Evolutionary conservation across 768 basidiomycete genomes (phyloP).

Genomic region (Termitomyces sp.): DNA sequence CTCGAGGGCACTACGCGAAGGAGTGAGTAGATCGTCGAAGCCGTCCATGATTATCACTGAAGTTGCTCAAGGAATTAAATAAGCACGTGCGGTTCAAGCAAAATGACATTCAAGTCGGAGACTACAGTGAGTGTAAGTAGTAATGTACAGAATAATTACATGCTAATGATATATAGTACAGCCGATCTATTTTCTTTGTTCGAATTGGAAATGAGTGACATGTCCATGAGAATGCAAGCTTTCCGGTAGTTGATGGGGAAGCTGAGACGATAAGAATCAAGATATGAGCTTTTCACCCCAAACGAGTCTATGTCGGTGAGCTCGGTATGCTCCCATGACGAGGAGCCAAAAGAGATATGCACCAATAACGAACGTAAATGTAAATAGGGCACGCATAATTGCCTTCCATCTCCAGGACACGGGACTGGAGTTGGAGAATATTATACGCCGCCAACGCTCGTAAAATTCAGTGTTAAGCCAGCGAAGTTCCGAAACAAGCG

Average conservation of each 20-base stretch:
- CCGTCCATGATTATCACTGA: constrained; percentile 47
- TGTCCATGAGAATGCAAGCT: neutral
- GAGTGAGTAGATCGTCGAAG: constrained; percentile 70
- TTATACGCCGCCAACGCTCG: constrained; percentile 66
- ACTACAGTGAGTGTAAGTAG: neutral
- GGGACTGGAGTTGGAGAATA: constrained; percentile 68
- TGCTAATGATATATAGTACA: constrained; percentile 4
- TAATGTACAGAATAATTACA: constrained; percentile 5
- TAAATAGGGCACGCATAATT: constrained; percentile 55
- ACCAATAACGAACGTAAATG: constrained; percentile 50
- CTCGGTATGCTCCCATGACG: constrained; percentile 61
- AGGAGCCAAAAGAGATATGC: constrained; percentile 57
- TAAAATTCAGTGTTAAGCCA: constrained; percentile 81
- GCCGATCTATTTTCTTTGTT: constrained; percentile 3
- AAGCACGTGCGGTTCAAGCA: neutral
- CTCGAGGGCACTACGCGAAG: constrained; percentile 57
- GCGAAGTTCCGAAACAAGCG: constrained; percentile 55
- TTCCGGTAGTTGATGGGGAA: neutral
- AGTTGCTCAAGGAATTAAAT: neutral
- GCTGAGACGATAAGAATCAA: constrained; percentile 18
- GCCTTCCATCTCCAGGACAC: constrained; percentile 69
- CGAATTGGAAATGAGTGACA: constrained; percentile 1
- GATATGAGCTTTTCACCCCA: constrained; percentile 81
- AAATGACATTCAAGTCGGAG: neutral
- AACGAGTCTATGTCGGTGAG: constrained; percentile 67